Evolutionary conservation across 2,329 filamentous ascomycete genomes (phyloP).

Genomic region (Fusarium dlaminii): DNA sequence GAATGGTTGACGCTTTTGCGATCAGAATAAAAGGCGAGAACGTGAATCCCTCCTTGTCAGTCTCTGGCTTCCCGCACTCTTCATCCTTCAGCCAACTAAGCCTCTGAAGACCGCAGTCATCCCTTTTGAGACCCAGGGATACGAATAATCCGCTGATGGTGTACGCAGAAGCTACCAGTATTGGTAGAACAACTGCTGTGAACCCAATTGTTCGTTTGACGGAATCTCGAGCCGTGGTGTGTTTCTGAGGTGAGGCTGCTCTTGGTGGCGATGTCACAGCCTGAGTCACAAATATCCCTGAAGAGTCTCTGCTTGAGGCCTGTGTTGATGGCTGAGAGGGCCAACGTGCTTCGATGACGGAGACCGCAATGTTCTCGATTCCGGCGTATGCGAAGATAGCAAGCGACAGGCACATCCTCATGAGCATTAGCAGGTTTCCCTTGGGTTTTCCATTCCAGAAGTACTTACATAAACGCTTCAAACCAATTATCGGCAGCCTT

Average conservation of each 20-base stretch:
- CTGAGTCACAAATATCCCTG: not conserved
- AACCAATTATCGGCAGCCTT: not conserved
- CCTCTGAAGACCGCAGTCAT: not conserved
- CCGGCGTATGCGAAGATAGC: not conserved
- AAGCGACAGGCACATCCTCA: not conserved
- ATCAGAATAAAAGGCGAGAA: not conserved
- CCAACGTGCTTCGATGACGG: not conserved
- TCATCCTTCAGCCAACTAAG: not conserved
- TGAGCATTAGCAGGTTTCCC: not conserved
- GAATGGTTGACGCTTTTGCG: not conserved
- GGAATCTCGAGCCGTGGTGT: not conserved
- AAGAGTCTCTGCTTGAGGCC: not conserved
- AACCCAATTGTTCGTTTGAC: not conserved
- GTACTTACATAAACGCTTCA: not conserved
- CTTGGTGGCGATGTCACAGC: not conserved
- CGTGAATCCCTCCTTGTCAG: not conserved
- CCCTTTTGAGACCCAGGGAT: not conserved
- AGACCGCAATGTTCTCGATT: not conserved
- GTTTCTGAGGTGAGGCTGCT: not conserved
- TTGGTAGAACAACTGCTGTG: not conserved
- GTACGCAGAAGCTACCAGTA: not conserved
- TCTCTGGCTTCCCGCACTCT: not conserved
- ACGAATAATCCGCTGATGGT: not conserved
- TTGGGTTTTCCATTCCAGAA: rapidly evolving
- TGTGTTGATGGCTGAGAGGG: no score